Evolutionary conservation across 148 eudicot genomes (phyloP), one percentile per base, ranked within the genome.

Genomic region (Rhododendron mucronatum): DNA sequence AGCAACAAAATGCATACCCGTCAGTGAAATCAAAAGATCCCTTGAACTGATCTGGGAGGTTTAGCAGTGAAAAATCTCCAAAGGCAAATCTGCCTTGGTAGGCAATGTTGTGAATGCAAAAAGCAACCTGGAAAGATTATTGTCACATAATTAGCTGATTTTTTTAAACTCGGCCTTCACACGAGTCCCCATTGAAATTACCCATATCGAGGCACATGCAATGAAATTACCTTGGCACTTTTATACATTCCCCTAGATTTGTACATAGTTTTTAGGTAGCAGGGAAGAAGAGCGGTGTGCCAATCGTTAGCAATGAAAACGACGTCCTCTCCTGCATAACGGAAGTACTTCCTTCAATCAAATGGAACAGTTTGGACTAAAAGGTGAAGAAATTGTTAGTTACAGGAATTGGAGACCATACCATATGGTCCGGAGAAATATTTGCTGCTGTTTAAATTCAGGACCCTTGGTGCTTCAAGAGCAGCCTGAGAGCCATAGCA

Each of bases 81-180:
- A 94, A 92, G 11, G 93, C 86, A 83, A 92, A 96, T 89, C 99
- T 92, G 81, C 99, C 99, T 88, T 96, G 99, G 88, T 95, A 96
- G 79, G 99, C 96, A 77, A 96, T 95, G 92, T 96, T 95, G 95
- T 96, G 99, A 86, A 96, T 95, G 90, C 99, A 96, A 86, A 92
- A 95, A 78, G 90, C 98, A 88, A 96, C 97, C 99, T 95, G 90
- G 35, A 30, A 75, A 44, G 5, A 41, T 47, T 5, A 23, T 45
- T 26, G 2, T 39, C 1, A 6, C 16, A 30, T 3, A 14, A 44
- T 51, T 69, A 48, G 83, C 80, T 20, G 79, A 78, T 9, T 23
- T 9, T 23, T 76, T 7, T 39, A 77, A 41, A 77, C 13, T 77
- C 1, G 51, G 50, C 7, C 7, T 41, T 20, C 50, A 16, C 10